These are phyloP conservation scores for Epichloe sp. DNA, from an alignment of 2,329 filamentous ascomycete species.

Conservation along the genomic window DNA sequence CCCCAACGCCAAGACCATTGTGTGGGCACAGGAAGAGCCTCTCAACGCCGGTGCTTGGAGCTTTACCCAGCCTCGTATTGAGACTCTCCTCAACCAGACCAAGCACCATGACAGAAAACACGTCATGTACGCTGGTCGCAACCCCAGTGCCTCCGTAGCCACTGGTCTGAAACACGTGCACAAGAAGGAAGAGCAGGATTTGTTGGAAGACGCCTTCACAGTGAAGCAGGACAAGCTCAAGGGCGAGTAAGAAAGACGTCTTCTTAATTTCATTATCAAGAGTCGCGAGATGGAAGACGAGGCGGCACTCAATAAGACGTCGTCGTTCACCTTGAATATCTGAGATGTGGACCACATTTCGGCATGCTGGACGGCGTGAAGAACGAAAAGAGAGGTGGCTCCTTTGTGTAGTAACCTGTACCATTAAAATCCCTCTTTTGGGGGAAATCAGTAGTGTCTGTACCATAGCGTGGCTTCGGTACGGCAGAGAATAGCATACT, in stretches of 20 bases:
- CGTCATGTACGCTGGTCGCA: conserved; percentile 92
- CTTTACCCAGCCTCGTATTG: conserved; percentile 92
- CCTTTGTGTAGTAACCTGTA: conserved; percentile 7
- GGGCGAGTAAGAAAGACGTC: conserved; percentile 36
- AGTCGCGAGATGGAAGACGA: neutral
- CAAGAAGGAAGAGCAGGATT: conserved; percentile 81
- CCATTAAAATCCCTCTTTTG: conserved; percentile 4
- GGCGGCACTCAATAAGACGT: no score
- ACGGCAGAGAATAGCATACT: conserved; percentile 5
- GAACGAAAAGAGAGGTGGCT: neutral
- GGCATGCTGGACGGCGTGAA: neutral
- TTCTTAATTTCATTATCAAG: neutral
- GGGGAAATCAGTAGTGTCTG: conserved; percentile 3
- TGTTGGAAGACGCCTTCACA: conserved; percentile 53
- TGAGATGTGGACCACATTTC: neutral
- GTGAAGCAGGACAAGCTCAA: conserved; percentile 58
- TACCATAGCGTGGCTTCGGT: conserved; percentile 5
- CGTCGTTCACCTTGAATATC: no score
- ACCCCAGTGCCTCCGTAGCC: conserved; percentile 85
- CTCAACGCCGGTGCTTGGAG: conserved; percentile 95
- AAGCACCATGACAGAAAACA: conserved; percentile 87
- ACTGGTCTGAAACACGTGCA: conserved; percentile 84
- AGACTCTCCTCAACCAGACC: conserved; percentile 90
- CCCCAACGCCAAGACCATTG: conserved; percentile 93
- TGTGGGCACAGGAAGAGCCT: conserved; percentile 96